Evolutionary conservation across 768 basidiomycete species (phyloP).

Genomic region (Termitomyces sp.): DNA sequence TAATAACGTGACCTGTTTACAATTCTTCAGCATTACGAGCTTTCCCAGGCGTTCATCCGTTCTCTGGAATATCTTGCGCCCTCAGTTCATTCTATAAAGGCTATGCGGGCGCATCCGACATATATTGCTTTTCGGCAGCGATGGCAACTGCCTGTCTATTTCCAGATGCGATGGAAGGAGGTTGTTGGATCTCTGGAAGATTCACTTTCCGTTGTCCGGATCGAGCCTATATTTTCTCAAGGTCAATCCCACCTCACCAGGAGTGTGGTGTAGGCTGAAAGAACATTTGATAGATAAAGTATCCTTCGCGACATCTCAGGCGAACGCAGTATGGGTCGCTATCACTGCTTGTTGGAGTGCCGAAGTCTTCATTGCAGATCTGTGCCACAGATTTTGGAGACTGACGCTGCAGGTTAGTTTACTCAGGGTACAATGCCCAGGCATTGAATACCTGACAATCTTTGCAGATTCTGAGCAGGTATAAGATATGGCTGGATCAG

Average conservation of each 20-base stretch:
- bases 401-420: constrained; percentile 78
- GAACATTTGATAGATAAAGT: constrained; percentile 21
- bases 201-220: constrained; percentile 37
- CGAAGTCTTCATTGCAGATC: constrained; percentile 79
- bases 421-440: neutral
- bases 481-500: constrained; percentile 72
- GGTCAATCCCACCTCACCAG: constrained; percentile 26
- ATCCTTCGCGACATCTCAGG: constrained; percentile 58
- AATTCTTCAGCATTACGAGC: constrained; percentile 71
- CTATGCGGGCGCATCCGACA: constrained; percentile 69
- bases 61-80: constrained; percentile 83
- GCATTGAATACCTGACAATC: neutral
- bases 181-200: constrained; percentile 79
- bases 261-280: neutral
- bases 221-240: constrained; percentile 37
- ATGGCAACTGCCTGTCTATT: constrained; percentile 97
- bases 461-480: constrained; percentile 72
- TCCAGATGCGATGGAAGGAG: constrained; percentile 96
- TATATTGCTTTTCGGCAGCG: constrained; percentile 74
- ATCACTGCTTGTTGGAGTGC: constrained; percentile 82
- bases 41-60: constrained; percentile 76
- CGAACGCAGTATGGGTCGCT: constrained; percentile 66
- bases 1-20: neutral
- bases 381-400: constrained; percentile 86
- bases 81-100: constrained; percentile 61